phyloP scores from a whole-genome alignment of 2,329 filamentous ascomycete genomes.

The Proliferodiscus dingleyae region DNA sequence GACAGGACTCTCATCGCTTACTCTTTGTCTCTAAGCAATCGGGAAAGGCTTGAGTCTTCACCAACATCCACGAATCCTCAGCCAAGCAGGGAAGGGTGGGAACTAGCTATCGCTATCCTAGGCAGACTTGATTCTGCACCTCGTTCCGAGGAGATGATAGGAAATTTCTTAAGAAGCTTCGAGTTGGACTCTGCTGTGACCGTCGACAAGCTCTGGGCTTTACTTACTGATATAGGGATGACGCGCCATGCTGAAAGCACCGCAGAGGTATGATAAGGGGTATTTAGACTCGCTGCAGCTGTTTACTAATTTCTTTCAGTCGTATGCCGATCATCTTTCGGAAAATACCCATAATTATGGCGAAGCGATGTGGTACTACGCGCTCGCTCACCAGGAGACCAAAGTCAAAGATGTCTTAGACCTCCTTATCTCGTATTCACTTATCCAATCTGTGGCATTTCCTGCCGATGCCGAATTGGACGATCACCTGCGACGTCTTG shows the following conservation, averaged over 20 bases:
- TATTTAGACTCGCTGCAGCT: background rate
- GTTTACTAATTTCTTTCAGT: constrained; percentile 45
- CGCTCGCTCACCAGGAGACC: constrained; percentile 69
- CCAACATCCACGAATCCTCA: constrained; percentile 22
- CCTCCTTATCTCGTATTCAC: constrained; percentile 78
- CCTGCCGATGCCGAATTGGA: constrained; percentile 71
- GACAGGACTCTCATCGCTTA: constrained; percentile 77
- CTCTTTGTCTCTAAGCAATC: constrained; percentile 59
- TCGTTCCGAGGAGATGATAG: constrained; percentile 68
- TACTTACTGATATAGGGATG: constrained; percentile 76
- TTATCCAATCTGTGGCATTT: constrained; percentile 79
- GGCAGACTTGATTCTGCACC: constrained; percentile 72
- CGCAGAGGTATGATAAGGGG: constrained; percentile 66
- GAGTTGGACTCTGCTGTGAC: constrained; percentile 63
- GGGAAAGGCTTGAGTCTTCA: constrained; percentile 35
- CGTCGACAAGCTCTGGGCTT: constrained; percentile 75
- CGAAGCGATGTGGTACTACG: constrained; percentile 84
- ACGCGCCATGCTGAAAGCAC: constrained; percentile 72
- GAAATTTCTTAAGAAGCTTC: constrained; percentile 66
- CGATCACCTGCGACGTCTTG: constrained; percentile 61
- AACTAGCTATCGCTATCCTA: constrained; percentile 77
- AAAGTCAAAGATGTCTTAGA: constrained; percentile 85
- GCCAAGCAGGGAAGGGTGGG: constrained; percentile 69
- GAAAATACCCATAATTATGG: constrained; percentile 74
- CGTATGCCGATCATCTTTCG: constrained; percentile 75